Conservation (phyloP, 2,329 filamentous ascomycete species). For the Venturia carpophila region DNA sequence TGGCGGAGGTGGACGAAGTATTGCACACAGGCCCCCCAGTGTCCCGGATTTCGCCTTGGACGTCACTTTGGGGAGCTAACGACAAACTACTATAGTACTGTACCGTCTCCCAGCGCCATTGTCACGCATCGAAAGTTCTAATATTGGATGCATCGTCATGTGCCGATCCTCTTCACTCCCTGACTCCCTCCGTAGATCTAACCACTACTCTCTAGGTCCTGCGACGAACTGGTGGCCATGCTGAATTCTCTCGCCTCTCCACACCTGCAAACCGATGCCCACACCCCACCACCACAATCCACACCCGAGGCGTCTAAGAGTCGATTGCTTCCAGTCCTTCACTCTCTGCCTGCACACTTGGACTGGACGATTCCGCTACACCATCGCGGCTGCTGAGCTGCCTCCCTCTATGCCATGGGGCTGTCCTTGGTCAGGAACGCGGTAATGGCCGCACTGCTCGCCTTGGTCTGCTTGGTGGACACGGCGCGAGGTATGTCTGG, state of each 20-base stretch:
- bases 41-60: not conserved
- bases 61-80: not conserved
- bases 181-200: not conserved
- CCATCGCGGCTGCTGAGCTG: not conserved
- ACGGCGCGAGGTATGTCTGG: not conserved
- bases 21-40: not conserved
- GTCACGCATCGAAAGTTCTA: not conserved
- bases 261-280: not conserved
- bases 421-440: not conserved
- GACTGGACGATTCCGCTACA: not conserved
- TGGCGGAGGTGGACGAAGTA: not conserved
- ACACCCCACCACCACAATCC: not conserved
- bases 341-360: not conserved
- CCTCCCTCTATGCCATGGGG: not conserved
- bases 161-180: not conserved
- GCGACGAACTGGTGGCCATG: slow-evolving; percentile 4
- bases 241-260: not conserved
- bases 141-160: not conserved
- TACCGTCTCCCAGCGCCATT: not conserved
- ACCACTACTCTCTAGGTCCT: not conserved
- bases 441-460: not conserved
- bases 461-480: not conserved
- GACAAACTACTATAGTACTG: too few species aligned
- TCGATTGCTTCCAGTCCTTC: too few species aligned
- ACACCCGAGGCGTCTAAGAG: not conserved